These are phyloP conservation scores for Hansenula lynferdii DNA, from an alignment of 1,139 yeast genomes.

Conservation along the genomic window DNA sequence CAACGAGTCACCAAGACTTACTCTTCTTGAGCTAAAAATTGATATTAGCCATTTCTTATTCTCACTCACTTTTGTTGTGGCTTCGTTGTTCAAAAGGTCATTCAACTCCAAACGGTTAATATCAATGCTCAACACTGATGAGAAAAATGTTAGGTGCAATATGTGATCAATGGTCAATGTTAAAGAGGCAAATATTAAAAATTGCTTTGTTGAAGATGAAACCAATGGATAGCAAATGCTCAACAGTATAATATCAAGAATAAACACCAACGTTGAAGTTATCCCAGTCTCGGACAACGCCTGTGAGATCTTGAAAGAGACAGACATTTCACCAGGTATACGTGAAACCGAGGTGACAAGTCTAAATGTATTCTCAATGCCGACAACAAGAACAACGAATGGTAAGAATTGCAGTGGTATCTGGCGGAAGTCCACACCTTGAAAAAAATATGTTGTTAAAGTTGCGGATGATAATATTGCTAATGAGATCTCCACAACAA, in stretches of 20 bases:
- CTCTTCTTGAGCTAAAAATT: background rate
- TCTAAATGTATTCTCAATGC: constrained; percentile 41
- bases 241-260: constrained; percentile 23
- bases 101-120: constrained; percentile 56
- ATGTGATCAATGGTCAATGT: constrained; percentile 51
- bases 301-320: constrained; percentile 30
- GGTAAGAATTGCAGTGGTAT: constrained; percentile 36
- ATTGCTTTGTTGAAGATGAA: constrained; percentile 30
- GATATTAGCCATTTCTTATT: constrained; percentile 2
- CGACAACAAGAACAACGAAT: constrained; percentile 34
- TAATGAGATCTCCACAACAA: constrained; percentile 44
- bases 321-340: constrained; percentile 38
- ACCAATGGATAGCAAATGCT: constrained; percentile 22
- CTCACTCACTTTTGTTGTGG: too few relatives aligned
- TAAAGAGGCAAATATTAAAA: constrained; percentile 36
- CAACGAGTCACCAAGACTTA: constrained; percentile 3
- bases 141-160: constrained; percentile 57
- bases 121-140: constrained; percentile 65
- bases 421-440: constrained; percentile 28
- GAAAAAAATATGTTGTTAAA: constrained; percentile 34
- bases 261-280: constrained; percentile 29
- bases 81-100: constrained; percentile 36
- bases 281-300: constrained; percentile 32
- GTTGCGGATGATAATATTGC: constrained; percentile 49
- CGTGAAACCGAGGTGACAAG: constrained; percentile 35